A percentile compares a stretch with the other conserved stretches of the same genome.
phyloP scores from a whole-genome alignment of 148 eudicot genomes.

The Rhododendron ferrugineum region DNA sequence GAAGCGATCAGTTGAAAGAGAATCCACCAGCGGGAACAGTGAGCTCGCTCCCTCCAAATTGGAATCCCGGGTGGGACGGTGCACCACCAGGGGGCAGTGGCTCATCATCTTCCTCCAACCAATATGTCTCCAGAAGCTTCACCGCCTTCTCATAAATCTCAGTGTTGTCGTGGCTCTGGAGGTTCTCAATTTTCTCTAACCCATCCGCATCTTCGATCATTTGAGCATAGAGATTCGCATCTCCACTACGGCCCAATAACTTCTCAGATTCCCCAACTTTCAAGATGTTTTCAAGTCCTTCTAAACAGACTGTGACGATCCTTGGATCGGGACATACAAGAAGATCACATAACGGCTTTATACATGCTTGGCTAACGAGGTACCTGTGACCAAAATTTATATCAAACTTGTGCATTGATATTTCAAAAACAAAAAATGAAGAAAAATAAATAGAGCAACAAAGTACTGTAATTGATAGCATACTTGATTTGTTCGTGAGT shows the following conservation, averaged over 20 bases:
- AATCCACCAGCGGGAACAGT: conserved; percentile 44
- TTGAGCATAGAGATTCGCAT: conserved; percentile 27
- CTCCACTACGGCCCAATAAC: conserved; percentile 17
- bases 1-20: conserved; percentile 28
- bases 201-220: conserved; percentile 30
- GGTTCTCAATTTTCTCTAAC: conserved; percentile 29
- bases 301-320: conserved; percentile 28
- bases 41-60: conserved; percentile 31
- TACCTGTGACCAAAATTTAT: conserved; percentile 14
- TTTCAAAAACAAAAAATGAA: background rate
- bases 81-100: conserved; percentile 28
- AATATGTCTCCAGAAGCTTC: conserved; percentile 42
- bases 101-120: conserved; percentile 52
- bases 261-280: conserved; percentile 38
- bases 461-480: background rate
- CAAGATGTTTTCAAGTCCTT: conserved; percentile 32
- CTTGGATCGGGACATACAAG: conserved; percentile 33
- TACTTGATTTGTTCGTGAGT: conserved; percentile 31
- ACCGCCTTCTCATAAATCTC: conserved; percentile 29
- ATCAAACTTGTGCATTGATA: background rate
- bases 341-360: conserved; percentile 34
- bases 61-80: conserved; percentile 22
- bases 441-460: background rate
- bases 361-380: conserved; percentile 30
- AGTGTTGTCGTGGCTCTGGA: conserved; percentile 30